Percentiles rank a stretch among this genome's conserved stretches.
Conservation (phyloP, 257 asterid species). For the Solanum arcanum region DNA sequence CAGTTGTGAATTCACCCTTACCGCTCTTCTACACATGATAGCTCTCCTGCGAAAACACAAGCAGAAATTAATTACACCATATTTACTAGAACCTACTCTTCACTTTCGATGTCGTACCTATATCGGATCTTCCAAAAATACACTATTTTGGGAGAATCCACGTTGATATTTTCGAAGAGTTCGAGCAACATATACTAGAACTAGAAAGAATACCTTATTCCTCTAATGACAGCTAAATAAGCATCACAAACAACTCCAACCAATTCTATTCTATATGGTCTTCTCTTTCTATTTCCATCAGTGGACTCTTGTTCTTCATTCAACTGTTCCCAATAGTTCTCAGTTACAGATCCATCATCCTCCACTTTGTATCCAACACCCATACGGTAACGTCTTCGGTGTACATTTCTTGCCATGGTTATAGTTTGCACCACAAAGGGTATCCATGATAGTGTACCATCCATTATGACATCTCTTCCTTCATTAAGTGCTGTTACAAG, state of each 20-base stretch:
- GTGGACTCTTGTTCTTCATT: conserved; percentile 6
- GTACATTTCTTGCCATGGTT: conserved; percentile 16
- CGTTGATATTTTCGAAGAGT: not conserved
- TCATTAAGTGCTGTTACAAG: conserved; percentile 86
- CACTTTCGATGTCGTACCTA: not conserved
- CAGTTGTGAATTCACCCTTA: conserved; percentile 82
- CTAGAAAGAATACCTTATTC: conserved; percentile 8
- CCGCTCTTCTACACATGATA: conserved; percentile 86
- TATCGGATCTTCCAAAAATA: not conserved
- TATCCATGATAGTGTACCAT: conserved; percentile 91
- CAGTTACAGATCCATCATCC: conserved; percentile 9
- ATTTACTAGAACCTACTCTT: not conserved
- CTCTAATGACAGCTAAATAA: conserved; percentile 15
- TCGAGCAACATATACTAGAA: not conserved
- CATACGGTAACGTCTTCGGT: conserved; percentile 14
- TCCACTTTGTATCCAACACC: conserved; percentile 8
- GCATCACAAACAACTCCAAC: conserved; percentile 19
- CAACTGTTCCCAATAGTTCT: conserved; percentile 9
- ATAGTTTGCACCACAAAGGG: conserved; percentile 63
- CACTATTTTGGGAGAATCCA: not conserved
- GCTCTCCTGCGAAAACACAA: conserved; percentile 54
- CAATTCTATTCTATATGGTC: conserved; percentile 10
- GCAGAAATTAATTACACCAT: not conserved
- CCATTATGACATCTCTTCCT: conserved; percentile 98
- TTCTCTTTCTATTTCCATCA: conserved; percentile 14